phyloP scores from a whole-genome alignment of 202 grass and related monocot species.

The Carex arenaria region DNA sequence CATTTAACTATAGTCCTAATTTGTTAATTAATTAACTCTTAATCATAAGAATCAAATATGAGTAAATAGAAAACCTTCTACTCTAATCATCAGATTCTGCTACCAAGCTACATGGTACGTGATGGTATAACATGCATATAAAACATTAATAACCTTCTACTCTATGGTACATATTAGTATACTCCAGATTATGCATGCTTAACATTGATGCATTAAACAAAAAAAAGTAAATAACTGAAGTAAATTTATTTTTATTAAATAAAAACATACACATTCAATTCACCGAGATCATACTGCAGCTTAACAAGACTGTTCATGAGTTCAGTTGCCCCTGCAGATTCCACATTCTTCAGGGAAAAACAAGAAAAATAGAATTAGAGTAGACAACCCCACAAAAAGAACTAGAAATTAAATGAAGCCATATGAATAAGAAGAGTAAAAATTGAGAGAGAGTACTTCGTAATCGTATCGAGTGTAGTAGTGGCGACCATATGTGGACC shows the following conservation, averaged over 20 bases:
- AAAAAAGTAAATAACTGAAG: background rate
- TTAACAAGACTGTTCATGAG: conserved; percentile 79
- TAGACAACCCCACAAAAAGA: background rate
- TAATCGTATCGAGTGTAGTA: conserved; percentile 99
- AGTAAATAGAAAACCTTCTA: background rate
- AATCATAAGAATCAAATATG: background rate
- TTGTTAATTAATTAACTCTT: background rate
- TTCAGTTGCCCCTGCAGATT: conserved; percentile 74
- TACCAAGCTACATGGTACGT: background rate
- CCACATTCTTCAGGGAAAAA: conserved; percentile 77
- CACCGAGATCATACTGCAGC: conserved; percentile 70
- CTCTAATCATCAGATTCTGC: background rate
- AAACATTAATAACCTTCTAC: no score
- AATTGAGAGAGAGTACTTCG: conserved; percentile 44
- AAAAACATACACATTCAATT: conserved; percentile 78
- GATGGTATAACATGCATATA: no score
- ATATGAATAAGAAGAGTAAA: background rate
- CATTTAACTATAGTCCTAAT: background rate
- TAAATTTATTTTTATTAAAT: background rate
- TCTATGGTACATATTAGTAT: no score
- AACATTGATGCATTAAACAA: background rate
- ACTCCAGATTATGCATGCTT: background rate
- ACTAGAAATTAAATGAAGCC: background rate
- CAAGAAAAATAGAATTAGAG: conserved; percentile 9
- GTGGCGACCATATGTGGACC: conserved; percentile 89